Conservation (phyloP, 73 alveolate genomes). For the Durusdinium trenchii region DNA sequence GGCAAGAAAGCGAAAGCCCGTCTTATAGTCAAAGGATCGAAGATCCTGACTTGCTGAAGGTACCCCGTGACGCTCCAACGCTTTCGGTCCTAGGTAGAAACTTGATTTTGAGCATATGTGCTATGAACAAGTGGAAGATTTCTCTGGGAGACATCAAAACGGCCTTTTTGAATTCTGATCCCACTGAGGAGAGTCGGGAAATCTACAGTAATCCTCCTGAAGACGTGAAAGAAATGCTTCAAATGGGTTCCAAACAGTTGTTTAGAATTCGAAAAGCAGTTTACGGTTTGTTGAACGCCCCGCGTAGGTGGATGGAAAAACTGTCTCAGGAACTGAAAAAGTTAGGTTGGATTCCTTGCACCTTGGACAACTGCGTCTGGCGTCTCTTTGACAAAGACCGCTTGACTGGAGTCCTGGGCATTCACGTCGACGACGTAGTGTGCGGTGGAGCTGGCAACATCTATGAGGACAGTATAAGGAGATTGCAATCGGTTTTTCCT, state of each 20-base stretch:
- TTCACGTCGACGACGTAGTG: not conserved
- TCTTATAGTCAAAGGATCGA: not conserved
- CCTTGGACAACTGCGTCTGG: not conserved
- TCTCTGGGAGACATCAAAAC: not conserved
- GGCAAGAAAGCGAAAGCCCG: not conserved
- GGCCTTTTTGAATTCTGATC: slow-evolving; percentile 18
- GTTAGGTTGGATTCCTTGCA: not conserved
- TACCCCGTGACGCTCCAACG: not conserved
- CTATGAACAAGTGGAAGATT: not conserved
- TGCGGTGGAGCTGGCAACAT: not conserved
- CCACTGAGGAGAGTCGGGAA: not conserved
- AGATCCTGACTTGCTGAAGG: not conserved
- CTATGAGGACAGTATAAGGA: not conserved
- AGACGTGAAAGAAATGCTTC: not conserved
- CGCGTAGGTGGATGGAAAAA: not conserved
- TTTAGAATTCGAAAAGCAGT: not conserved
- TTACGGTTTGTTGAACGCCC: not conserved
- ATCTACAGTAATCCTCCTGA: not conserved
- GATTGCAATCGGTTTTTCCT: not conserved
- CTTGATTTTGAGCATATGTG: not conserved
- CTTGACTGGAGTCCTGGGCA: not conserved
- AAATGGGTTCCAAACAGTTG: not conserved
- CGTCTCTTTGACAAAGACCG: not conserved
- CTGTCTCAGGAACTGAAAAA: not conserved
- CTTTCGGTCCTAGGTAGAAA: not conserved